Conservation (phyloP, 2,329 filamentous ascomycete genomes). For the Dissoconium aciculare region DNA sequence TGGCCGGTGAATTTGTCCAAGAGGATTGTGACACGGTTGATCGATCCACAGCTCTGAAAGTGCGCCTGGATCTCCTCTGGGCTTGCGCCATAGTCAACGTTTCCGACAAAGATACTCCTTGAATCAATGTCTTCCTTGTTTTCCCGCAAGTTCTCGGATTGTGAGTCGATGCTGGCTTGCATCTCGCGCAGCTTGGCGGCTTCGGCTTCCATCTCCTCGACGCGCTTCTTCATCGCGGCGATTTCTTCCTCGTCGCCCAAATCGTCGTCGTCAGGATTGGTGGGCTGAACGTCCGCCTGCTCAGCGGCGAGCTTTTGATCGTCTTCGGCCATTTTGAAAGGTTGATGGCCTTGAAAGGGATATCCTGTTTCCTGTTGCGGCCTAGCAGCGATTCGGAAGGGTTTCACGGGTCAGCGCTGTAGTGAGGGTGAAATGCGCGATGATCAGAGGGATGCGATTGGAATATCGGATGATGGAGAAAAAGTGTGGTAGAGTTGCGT, state of each 20-base stretch:
- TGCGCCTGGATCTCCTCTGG: conserved; percentile 97
- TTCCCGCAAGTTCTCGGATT: conserved; percentile 68
- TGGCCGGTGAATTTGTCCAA: conserved; percentile 97
- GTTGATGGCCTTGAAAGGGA: no score
- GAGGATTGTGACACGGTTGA: conserved; percentile 95
- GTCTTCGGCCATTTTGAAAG: conserved; percentile 17
- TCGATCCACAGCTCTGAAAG: conserved; percentile 91
- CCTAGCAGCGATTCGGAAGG: no score
- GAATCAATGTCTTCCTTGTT: conserved; percentile 93
- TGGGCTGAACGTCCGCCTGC: conserved; percentile 11
- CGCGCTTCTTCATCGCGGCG: conserved; percentile 38
- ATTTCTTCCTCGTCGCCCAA: conserved; percentile 28
- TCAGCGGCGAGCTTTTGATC: conserved; percentile 16
- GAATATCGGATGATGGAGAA: no score
- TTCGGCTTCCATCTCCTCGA: conserved; percentile 45
- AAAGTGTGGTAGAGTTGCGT: no score
- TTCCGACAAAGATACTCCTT: conserved; percentile 94
- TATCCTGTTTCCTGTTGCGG: no score
- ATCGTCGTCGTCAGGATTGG: conserved; percentile 20
- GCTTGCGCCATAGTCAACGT: conserved; percentile 93
- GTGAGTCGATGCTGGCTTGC: conserved; percentile 57
- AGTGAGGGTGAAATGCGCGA: no score
- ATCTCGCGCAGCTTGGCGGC: conserved; percentile 40
- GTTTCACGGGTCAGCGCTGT: no score
- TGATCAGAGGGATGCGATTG: no score